phyloP scores from a whole-genome alignment of 768 basidiomycete species.

The Russula dissimulans region DNA sequence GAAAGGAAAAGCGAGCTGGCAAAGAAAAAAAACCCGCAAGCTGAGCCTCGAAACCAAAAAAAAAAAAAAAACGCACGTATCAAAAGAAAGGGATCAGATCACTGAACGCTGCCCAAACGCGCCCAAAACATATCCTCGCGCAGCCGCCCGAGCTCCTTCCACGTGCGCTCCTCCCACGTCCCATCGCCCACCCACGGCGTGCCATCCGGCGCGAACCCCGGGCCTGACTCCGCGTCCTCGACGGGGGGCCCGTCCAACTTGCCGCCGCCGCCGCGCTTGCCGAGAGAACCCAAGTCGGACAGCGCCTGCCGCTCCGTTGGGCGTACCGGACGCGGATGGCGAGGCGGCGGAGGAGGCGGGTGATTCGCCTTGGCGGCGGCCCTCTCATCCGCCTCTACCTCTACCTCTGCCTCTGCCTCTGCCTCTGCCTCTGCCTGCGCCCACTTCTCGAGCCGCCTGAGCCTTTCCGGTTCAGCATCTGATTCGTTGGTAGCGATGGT shows the following conservation, averaged over 20 bases:
- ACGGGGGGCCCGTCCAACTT: constrained; percentile 1
- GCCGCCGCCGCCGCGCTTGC: background rate
- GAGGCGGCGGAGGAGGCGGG: constrained; percentile 13
- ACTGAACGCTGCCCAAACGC: constrained; percentile 49
- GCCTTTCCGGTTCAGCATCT: background rate
- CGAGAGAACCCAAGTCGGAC: background rate
- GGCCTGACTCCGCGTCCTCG: background rate
- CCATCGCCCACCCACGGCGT: constrained; percentile 50
- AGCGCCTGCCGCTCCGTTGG: constrained; percentile 1
- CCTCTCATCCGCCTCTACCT: background rate
- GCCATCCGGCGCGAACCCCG: constrained; percentile 24
- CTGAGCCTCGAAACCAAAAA: background rate
- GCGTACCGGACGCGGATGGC: constrained; percentile 5
- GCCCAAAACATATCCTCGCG: constrained; percentile 87
- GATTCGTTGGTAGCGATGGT: background rate
- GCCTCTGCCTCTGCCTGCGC: background rate
- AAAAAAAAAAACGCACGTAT: no score
- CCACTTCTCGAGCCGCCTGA: background rate
- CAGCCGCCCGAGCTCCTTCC: constrained; percentile 66
- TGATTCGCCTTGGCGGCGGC: background rate
- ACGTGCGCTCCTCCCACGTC: constrained; percentile 81
- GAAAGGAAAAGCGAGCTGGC: background rate
- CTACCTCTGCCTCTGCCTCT: no score
- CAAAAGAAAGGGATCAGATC: background rate
- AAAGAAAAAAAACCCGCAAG: no score